These are phyloP conservation scores for Dothideomycetidae sp. DNA, from an alignment of 2,329 filamentous ascomycete genomes.

Conservation along the genomic window DNA sequence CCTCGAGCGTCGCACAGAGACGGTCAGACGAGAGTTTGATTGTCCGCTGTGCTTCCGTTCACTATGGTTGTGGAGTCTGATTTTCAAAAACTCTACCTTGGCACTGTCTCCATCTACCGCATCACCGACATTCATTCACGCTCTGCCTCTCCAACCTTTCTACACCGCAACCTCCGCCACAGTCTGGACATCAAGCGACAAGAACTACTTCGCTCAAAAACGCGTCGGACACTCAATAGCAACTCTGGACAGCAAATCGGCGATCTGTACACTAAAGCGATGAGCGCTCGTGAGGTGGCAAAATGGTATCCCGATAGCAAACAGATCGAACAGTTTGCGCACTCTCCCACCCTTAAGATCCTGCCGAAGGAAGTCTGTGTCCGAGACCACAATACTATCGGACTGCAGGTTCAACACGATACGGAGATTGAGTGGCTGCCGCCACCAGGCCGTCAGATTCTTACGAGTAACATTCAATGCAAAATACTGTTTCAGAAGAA, in stretches of 20 bases:
- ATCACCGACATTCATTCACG: neutral
- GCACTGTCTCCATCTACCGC: conserved; percentile 15
- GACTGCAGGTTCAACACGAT: neutral
- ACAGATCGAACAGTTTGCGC: conserved; percentile 18
- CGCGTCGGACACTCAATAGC: neutral
- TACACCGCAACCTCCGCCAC: conserved; percentile 20
- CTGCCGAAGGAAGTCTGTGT: conserved; percentile 7
- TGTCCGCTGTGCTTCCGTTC: neutral
- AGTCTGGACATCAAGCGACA: conserved; percentile 19
- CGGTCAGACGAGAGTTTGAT: no score
- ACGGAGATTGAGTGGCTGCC: neutral
- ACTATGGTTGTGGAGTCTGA: conserved; percentile 7
- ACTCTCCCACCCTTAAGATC: conserved; percentile 16
- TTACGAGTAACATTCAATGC: no score
- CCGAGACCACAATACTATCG: neutral
- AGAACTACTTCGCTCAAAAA: conserved; percentile 4
- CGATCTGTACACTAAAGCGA: neutral
- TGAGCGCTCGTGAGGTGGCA: conserved; percentile 7
- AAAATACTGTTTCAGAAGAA: no score
- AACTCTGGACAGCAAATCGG: neutral
- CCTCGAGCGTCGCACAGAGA: neutral
- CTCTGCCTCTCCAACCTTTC: conserved; percentile 13
- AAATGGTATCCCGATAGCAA: conserved; percentile 18
- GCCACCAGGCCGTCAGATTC: neutral
- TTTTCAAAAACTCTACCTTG: conserved; percentile 7